phyloP scores from a whole-genome alignment of 352 stramenopile species.

The Pythium brachiatum region DNA sequence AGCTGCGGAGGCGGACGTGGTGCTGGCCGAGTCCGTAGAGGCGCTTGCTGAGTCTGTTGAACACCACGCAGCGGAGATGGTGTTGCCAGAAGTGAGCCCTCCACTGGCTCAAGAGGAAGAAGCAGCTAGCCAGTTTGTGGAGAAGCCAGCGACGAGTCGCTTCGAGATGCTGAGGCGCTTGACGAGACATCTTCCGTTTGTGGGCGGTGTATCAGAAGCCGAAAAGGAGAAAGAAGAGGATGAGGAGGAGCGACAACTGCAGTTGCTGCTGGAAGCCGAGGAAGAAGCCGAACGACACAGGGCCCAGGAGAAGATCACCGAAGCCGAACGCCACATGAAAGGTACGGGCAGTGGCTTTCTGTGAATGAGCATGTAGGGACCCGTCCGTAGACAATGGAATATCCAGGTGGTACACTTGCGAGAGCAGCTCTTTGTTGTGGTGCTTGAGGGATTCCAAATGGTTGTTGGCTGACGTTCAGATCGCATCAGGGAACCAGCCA shows the following conservation, averaged over 20 bases:
- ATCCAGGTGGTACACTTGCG: too few relatives aligned
- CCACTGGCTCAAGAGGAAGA: neutral
- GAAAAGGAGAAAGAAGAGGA: neutral
- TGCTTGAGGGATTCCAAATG: too few relatives aligned
- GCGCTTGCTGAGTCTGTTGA: conserved; percentile 9
- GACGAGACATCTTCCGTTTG: conserved; percentile 6
- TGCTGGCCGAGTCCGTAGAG: conserved; percentile 28
- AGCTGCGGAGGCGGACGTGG: conserved; percentile 27
- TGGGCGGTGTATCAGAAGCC: neutral
- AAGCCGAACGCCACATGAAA: conserved; percentile 42
- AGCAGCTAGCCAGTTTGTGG: neutral
- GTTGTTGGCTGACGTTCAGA: too few relatives aligned
- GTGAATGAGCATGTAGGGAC: neutral
- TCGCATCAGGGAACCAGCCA: too few relatives aligned
- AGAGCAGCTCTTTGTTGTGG: too few relatives aligned
- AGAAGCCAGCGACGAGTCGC: neutral
- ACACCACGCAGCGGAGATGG: neutral
- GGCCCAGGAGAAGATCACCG: conserved; percentile 5
- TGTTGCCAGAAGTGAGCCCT: neutral
- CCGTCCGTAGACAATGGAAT: too few relatives aligned
- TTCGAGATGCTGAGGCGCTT: conserved; percentile 25
- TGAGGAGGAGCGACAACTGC: conserved; percentile 2
- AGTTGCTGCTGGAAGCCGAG: neutral
- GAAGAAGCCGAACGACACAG: conserved; percentile 29
- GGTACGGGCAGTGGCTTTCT: conserved; percentile 36